A percentile compares a stretch with the other conserved stretches of the same genome.
Conservation (phyloP, 495 filamentous ascomycete species). For the Platismatia glauca region DNA sequence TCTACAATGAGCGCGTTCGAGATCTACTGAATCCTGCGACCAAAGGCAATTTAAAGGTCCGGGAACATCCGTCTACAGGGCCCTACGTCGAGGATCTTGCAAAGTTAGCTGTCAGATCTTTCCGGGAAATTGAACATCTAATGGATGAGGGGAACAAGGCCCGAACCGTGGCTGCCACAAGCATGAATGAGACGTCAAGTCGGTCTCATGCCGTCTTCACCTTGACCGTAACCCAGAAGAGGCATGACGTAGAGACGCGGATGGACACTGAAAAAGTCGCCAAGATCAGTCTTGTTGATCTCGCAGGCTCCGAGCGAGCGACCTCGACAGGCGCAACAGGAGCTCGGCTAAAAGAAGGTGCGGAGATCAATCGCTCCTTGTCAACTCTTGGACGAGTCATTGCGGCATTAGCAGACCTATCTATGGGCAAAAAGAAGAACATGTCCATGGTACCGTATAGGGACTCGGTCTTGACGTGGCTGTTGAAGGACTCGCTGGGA, state of each 20-base stretch:
- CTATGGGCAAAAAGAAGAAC: constrained; percentile 79
- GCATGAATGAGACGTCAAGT: constrained; percentile 99
- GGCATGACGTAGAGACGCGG: constrained; percentile 83
- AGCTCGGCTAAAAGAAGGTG: constrained; percentile 92
- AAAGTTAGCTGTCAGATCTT: constrained; percentile 94
- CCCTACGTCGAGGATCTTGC: constrained; percentile 98
- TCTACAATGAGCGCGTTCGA: constrained; percentile 97
- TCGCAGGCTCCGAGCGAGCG: constrained; percentile 95
- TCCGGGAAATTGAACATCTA: constrained; percentile 88
- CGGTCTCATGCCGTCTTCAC: constrained; percentile 98
- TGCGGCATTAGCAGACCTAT: constrained; percentile 86
- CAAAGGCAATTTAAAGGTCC: constrained; percentile 92
- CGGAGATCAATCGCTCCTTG: constrained; percentile 95
- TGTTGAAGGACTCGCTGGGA: constrained; percentile 93
- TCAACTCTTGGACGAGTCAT: constrained; percentile 98
- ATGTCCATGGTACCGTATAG: constrained; percentile 85
- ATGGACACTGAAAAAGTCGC: constrained; percentile 98
- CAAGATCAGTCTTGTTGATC: constrained; percentile 94
- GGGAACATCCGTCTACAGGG: constrained; percentile 94
- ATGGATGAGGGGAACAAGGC: constrained; percentile 99
- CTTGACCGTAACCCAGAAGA: constrained; percentile 86
- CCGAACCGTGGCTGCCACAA: constrained; percentile 93
- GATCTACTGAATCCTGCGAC: constrained; percentile 94
- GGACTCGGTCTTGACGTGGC: constrained; percentile 94
- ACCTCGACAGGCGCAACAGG: constrained; percentile 94